Base-by-base conservation (phyloP, 1,284 basidiomycete species). In the Butyriboletus appendiculatus region DNA sequence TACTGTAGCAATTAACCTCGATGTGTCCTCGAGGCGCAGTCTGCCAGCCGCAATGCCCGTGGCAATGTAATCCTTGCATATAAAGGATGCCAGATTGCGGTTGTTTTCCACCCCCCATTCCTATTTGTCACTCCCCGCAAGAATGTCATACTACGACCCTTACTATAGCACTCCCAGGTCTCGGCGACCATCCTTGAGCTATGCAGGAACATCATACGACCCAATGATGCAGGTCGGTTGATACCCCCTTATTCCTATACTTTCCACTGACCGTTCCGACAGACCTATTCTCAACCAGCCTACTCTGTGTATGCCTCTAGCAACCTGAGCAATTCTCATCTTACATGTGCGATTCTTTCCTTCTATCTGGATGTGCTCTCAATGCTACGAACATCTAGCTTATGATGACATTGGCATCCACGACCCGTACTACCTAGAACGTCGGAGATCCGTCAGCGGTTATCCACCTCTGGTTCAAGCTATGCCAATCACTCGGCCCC, bases 131-230 rank as follows among this genome's bases (percentile, higher is more conserved):
- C 45, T 35, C 52, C 52, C 39, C 45, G 35, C 55, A 58, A 60
- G 18, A 34, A 69, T 69, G 67, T 64, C 67, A 1, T 73, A 72
- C 58, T 72, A 69, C 60, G 67, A 69, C 55, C 59, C 66, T 4
- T 69, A 69, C 58, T 63, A 65, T 51, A 37, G 42, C 35, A 59
- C 66, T 7, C 59, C 67, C 4, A 56, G 70, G 59, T 69, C 67
- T 33, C 62, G 67, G 45, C 57, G 69, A 37, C 56, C 45, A 16
- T 69, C 67, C 4, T 45, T 69, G 56, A 58, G 59, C 44, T 72
- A 69, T 32, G 38, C 55, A 0, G 46, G 62, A 2, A 62, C 64
- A 18, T 51, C 68, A 10, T 68, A 70, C 16, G 70, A 68, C 0
- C 65, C 67, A 39, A 4, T 58, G 12, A 14, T 58, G 15, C 55